Evolutionary conservation across 2,329 filamentous ascomycete species (phyloP), one percentile per base, ranked within the genome.

Genomic region (Truncatella angustata): DNA sequence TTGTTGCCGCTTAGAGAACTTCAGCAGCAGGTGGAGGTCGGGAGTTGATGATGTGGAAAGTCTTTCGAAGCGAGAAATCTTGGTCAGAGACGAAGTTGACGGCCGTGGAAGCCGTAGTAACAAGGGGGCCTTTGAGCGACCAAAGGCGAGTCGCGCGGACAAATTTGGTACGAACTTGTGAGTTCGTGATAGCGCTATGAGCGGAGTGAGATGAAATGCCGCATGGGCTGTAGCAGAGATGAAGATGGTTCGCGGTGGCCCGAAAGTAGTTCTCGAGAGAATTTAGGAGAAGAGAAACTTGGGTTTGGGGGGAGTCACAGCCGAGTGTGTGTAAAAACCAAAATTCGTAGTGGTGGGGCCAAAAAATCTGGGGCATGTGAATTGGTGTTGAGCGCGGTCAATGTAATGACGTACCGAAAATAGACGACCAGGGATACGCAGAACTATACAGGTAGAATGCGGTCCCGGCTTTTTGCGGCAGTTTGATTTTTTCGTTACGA

Each of bases 21-120:
- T 76, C 70, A 76, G 74, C 68, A 73, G 72, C 61, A 66, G 82
- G 82, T 69, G 83, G 83, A 55, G 83, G 82, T 57, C 79, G 77
- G 51, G 74, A 76, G 81, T 85, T 85, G 79, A 85, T 82, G 73
- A 84, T 85, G 74, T 86, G 81, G 60, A 80, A 77, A 64, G 79
- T 78, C 72, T 83, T 79, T 70, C 79, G 77, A 70, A 82, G 74
- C 74, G 81, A 80, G 80, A 84, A 86, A 86, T 86, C 79, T 84
- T 86, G 81, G 73, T 85, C 80, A 77, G 79, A 81, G 69, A 84
- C 76, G 69, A 83, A 75, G 66, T 68, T 74, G 59, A 80, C 81
- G 83, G 83, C 82, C 75, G 66, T 69, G 66, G 73, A 74, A 85
- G 83, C 84, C 84, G 84, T 86, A 69, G 66, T 85, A 71, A 60